phyloP scores from a whole-genome alignment of 2,329 filamentous ascomycete genomes.

The Tolypocladium nubicola region DNA sequence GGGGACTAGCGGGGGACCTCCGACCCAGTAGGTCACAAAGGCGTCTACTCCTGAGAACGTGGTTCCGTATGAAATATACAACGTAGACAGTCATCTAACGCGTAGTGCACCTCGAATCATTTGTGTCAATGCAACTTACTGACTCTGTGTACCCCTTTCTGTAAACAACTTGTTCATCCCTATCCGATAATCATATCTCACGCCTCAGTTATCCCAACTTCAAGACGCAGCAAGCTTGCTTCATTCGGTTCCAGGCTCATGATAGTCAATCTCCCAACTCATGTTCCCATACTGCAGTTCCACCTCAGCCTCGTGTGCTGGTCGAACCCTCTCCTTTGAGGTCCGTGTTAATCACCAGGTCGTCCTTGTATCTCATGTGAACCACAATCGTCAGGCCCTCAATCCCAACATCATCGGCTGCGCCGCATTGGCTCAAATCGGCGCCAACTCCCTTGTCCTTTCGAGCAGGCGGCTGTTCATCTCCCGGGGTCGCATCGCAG shows the following conservation, averaged over 20 bases:
- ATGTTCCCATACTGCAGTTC: background rate
- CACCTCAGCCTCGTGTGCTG: background rate
- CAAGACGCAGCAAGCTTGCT: background rate
- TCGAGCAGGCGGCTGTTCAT: constrained; percentile 3
- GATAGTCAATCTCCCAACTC: background rate
- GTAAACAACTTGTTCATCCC: background rate
- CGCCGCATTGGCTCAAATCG: constrained; percentile 10
- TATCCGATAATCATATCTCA: background rate
- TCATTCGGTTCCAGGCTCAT: background rate
- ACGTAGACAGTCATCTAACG: background rate
- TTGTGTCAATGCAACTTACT: background rate
- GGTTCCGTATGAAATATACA: too few species aligned
- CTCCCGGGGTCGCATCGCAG: constrained; percentile 5
- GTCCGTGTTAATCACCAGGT: constrained; percentile 41
- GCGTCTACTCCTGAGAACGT: too few species aligned
- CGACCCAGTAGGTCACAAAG: too few species aligned
- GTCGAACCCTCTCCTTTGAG: constrained; percentile 12
- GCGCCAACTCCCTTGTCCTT: constrained; percentile 11
- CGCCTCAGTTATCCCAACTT: background rate
- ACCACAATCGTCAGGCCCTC: constrained; percentile 40
- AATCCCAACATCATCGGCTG: constrained; percentile 26
- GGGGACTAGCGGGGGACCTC: too few species aligned
- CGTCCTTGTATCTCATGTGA: constrained; percentile 37
- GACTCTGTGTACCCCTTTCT: background rate
- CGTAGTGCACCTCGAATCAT: too few species aligned